Evolutionary conservation across 257 asterid genomes (phyloP), one percentile per base, ranked within the genome.

Genomic region (Capsicum baccatum): DNA sequence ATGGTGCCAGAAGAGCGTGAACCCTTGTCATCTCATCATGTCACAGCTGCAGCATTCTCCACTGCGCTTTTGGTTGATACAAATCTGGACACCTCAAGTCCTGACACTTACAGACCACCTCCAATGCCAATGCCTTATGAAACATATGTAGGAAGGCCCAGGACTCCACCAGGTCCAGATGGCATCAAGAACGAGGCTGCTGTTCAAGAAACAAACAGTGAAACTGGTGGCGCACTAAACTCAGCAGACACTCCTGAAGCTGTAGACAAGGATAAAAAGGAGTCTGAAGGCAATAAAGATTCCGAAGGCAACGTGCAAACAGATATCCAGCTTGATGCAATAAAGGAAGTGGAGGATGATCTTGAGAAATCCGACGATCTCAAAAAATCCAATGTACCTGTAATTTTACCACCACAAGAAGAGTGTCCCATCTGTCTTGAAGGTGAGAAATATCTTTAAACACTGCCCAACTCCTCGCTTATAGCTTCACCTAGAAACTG

Each of bases 401-500:
- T 82, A 42, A 54, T 88, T 78, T 85, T 87, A 71, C 74, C 88
- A 12, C 86, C 91, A 85, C 87, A 71, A 85, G 95, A 92, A 56
- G 99, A 95, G 91, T 96, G 99, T 73, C 99, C 98, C 83, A 96
- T 92, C 86, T 96, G 99, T 89, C 94, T 96, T 68, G 99, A 96
- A 92, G 99, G 99, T 94, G 80, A 86, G 73, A 10, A 50, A 9
- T 58, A 83, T 14, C 35, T 16, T 16, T 4, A 33, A 67, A 83
- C 69, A 76, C 64, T 82, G 62, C 67, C 55, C 56, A 10, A n/a
- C 85, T 59, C 68, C 19, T 68, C 0, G 4, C 84, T 66, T 68
- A 16, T 82, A 37, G 17, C 52, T 82, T 47, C 56, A 33, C 17
- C 21, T 54, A 64, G 78, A 12, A 83, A 84, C 79, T 33, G 83